phyloP scores from a whole-genome alignment of 140 eudicot species.

The Flaveria floridana region DNA sequence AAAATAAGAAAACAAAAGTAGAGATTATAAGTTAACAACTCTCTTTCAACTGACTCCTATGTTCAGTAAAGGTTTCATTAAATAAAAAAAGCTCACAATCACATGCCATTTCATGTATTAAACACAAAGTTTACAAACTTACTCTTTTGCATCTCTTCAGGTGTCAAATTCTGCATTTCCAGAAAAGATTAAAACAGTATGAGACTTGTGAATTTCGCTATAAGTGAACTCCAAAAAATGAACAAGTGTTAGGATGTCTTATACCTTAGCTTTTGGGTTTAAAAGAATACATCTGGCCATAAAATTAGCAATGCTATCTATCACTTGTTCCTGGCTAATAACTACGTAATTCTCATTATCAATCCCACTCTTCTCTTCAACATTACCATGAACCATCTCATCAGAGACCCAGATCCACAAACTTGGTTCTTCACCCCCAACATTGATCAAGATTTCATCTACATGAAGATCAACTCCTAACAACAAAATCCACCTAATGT shows the following conservation, averaged over 20 bases:
- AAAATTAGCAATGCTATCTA: slow-evolving; percentile 83
- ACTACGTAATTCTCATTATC: slow-evolving; percentile 77
- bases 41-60: not conserved
- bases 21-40: not conserved
- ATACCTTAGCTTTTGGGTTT: slow-evolving; percentile 72
- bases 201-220: slow-evolving; percentile 13
- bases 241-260: not conserved
- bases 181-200: slow-evolving; percentile 20
- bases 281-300: slow-evolving; percentile 80
- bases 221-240: not conserved
- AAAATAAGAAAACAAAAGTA: not conserved
- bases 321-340: slow-evolving; percentile 78
- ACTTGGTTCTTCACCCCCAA: slow-evolving; percentile 74
- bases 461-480: slow-evolving; percentile 58
- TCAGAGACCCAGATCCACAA: slow-evolving; percentile 96
- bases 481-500: slow-evolving; percentile 1
- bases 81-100: slow-evolving; percentile 2
- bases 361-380: slow-evolving; percentile 76
- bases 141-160: slow-evolving; percentile 81
- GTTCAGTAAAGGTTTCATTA: slow-evolving; percentile 4
- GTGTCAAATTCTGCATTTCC: slow-evolving; percentile 65
- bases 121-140: slow-evolving; percentile 29
- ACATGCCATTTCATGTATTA: slow-evolving; percentile 11
- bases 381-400: slow-evolving; percentile 57
- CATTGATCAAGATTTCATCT: slow-evolving; percentile 68